phyloP scores from a whole-genome alignment of 768 basidiomycete species.

The Boletus rubropictus region DNA sequence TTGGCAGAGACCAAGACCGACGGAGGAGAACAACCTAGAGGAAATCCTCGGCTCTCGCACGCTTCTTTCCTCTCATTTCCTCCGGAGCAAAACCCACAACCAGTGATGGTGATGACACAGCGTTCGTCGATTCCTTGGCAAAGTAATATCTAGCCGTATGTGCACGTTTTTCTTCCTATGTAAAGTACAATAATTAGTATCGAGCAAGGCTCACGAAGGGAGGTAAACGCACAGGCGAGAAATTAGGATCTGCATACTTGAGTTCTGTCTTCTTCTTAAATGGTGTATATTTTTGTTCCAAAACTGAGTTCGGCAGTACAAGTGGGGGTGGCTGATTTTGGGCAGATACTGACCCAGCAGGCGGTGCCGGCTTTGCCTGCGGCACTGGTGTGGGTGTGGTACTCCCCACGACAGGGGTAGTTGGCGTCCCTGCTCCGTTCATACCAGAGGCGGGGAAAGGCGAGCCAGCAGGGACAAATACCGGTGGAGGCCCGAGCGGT shows the following conservation, averaged over 20 bases:
- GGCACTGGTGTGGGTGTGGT: constrained; percentile 19
- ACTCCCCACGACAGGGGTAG: constrained; percentile 19
- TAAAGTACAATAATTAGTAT: background rate
- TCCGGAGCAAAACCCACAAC: constrained; percentile 35
- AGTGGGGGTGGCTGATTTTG: constrained; percentile 28
- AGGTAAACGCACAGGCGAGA: constrained; percentile 56
- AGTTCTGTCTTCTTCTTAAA: constrained; percentile 74
- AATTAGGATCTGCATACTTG: constrained; percentile 73
- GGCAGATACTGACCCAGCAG: constrained; percentile 21
- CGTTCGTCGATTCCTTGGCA: constrained; percentile 37
- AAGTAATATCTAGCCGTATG: constrained; percentile 57
- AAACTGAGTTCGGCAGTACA: constrained; percentile 49
- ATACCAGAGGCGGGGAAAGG: constrained; percentile 25
- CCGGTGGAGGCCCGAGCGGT: constrained; percentile 31
- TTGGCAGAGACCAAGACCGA: constrained; percentile 30
- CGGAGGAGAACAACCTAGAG: constrained; percentile 37
- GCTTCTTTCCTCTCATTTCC: constrained; percentile 73
- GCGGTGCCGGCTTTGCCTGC: constrained; percentile 5
- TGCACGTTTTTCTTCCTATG: constrained; percentile 74
- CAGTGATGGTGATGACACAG: constrained; percentile 12
- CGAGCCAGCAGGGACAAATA: constrained; percentile 32
- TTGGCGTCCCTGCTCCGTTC: constrained; percentile 19
- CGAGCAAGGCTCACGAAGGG: background rate
- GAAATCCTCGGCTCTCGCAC: constrained; percentile 84
- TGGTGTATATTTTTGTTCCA: constrained; percentile 61